Evolutionary conservation across 177 flowering plant species (phyloP).

Genomic region (Telopea speciosissima): DNA sequence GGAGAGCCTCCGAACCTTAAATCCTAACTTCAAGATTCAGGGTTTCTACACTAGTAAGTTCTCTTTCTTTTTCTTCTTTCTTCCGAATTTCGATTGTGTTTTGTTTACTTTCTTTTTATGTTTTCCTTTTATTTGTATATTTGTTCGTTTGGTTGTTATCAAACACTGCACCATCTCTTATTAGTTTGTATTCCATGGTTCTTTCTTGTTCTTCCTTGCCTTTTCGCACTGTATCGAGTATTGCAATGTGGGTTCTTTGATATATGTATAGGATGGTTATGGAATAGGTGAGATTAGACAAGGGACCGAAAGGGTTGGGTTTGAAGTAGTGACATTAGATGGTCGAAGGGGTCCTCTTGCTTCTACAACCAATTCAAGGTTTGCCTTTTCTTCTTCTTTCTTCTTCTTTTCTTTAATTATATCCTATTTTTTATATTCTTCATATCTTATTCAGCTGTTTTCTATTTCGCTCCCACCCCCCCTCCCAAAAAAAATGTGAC

Average conservation of each 20-base stretch:
- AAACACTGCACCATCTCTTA: background rate
- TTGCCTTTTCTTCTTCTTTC: background rate
- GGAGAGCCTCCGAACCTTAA: conserved; percentile 42
- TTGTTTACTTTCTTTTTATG: background rate
- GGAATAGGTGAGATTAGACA: conserved; percentile 60
- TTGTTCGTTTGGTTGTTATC: background rate
- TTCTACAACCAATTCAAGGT: conserved; percentile 43
- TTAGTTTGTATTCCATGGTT: background rate
- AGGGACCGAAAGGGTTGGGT: conserved; percentile 69
- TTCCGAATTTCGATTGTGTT: background rate
- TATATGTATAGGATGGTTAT: background rate
- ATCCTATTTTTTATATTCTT: too few species aligned
- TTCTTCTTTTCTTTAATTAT: too few species aligned
- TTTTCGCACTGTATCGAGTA: background rate
- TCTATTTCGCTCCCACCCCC: too few species aligned
- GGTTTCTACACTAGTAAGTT: conserved; percentile 74
- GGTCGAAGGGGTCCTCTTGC: conserved; percentile 62
- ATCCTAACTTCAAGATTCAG: conserved; percentile 55
- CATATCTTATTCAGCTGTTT: too few species aligned
- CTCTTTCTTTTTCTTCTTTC: background rate
- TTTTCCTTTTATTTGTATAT: background rate
- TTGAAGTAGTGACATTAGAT: conserved; percentile 75
- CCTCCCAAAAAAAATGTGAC: too few species aligned
- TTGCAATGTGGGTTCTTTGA: background rate
- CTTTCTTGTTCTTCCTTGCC: background rate